Evolutionary conservation across 1,139 yeast species (phyloP).

Genomic region (Taphrina populina): DNA sequence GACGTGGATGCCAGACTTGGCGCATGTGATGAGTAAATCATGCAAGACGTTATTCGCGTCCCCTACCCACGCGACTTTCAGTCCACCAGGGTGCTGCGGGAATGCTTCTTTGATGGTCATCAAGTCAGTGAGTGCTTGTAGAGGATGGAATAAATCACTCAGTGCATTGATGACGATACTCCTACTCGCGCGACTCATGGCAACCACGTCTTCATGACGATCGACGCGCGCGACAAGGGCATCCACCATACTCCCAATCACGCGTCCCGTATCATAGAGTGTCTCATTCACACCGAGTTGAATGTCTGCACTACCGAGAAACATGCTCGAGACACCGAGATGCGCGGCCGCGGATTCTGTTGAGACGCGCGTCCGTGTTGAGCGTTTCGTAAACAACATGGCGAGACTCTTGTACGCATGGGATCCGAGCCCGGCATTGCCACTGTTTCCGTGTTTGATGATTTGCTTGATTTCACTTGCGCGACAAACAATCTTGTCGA

Average conservation of each 20-base stretch:
- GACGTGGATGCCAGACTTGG: constrained; percentile 80
- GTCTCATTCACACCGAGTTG: constrained; percentile 94
- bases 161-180: constrained; percentile 93
- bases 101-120: constrained; percentile 81
- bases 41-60: constrained; percentile 94
- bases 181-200: constrained; percentile 61
- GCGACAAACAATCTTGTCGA: constrained; percentile 60
- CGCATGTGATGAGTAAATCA: constrained; percentile 87
- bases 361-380: constrained; percentile 91
- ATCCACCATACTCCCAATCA: constrained; percentile 90
- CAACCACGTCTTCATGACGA: constrained; percentile 74
- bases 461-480: constrained; percentile 62
- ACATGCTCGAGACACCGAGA: constrained; percentile 96
- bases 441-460: constrained; percentile 53
- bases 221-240: constrained; percentile 95
- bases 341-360: constrained; percentile 92
- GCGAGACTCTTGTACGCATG: constrained; percentile 72
- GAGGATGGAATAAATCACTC: constrained; percentile 89
- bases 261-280: constrained; percentile 79
- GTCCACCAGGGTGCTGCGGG: constrained; percentile 48
- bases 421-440: constrained; percentile 32
- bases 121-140: constrained; percentile 91
- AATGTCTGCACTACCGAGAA: constrained; percentile 91
- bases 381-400: constrained; percentile 79
- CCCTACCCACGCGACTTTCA: constrained; percentile 92